A percentile compares a stretch with the other conserved stretches of the same genome.
Evolutionary conservation across 768 basidiomycete species (phyloP).

Genomic region (Paxillus involutus): DNA sequence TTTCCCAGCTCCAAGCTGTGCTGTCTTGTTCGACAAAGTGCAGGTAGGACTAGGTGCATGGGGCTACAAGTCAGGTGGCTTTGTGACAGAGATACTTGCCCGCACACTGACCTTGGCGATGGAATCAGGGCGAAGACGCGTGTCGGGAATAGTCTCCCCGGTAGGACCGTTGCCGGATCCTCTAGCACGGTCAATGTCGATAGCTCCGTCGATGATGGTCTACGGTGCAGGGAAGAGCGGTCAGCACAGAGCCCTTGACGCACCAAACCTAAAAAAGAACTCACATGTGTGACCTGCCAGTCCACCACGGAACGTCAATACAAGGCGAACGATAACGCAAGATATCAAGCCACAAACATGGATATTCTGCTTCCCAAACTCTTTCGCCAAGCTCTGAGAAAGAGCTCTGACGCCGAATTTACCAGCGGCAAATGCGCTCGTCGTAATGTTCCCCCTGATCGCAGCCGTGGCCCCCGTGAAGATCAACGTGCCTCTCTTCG

Average conservation of each 20-base stretch:
- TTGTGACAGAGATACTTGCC: neutral
- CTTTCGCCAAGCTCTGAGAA: slow-evolving; percentile 71
- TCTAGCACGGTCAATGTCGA: slow-evolving; percentile 39
- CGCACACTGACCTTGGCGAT: slow-evolving; percentile 58
- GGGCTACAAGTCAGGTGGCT: neutral
- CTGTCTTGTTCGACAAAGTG: slow-evolving; percentile 67
- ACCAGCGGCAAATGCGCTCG: slow-evolving; percentile 62
- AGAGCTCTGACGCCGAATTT: slow-evolving; percentile 65
- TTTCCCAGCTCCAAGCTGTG: slow-evolving; percentile 77
- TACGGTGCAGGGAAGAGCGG: slow-evolving; percentile 23
- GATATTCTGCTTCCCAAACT: slow-evolving; percentile 73
- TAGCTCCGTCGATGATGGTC: slow-evolving; percentile 70
- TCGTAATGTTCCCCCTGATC: slow-evolving; percentile 57
- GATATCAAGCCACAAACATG: slow-evolving; percentile 43
- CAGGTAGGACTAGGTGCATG: slow-evolving; percentile 53
- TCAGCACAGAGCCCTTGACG: neutral
- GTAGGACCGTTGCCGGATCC: slow-evolving; percentile 30
- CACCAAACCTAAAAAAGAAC: slow-evolving; percentile 15
- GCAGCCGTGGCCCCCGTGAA: slow-evolving; percentile 77
- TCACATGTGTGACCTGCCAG: slow-evolving; percentile 61
- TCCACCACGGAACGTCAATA: slow-evolving; percentile 10
- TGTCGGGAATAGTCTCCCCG: slow-evolving; percentile 46
- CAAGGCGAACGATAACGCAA: neutral
- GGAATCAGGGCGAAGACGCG: slow-evolving; percentile 58
- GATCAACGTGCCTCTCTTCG: slow-evolving; percentile 62